Conservation (phyloP, 139 green algal genomes). For the Micromonas pusilla region DNA sequence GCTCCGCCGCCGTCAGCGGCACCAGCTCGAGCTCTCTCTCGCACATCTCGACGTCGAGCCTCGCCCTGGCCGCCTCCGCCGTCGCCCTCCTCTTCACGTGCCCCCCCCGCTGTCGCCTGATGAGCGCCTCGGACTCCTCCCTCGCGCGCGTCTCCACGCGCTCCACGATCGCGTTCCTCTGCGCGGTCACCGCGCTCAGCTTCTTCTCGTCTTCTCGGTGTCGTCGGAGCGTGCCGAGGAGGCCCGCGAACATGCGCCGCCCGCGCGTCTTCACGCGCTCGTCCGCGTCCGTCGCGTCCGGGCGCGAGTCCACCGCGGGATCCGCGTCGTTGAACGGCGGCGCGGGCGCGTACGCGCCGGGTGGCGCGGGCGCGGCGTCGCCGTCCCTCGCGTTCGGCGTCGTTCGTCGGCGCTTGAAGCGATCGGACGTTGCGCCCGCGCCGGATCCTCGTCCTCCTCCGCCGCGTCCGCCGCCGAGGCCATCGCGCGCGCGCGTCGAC, state of each 20-base stretch:
- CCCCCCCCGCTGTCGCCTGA: background rate
- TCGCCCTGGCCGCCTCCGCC: background rate
- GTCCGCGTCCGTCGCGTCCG: background rate
- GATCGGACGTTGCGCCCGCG: too few relatives aligned
- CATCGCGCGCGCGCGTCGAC: too few relatives aligned
- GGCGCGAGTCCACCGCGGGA: background rate
- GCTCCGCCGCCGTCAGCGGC: background rate
- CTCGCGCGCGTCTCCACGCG: background rate
- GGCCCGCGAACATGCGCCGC: conserved; percentile 3
- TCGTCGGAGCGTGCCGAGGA: conserved; percentile 2
- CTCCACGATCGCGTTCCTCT: background rate
- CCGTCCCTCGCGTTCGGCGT: background rate
- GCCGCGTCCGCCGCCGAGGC: too few relatives aligned
- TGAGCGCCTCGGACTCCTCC: conserved; percentile 1
- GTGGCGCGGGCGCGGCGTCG: too few relatives aligned
- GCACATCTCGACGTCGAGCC: background rate
- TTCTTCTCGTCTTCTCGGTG: background rate
- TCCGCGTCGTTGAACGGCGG: too few relatives aligned
- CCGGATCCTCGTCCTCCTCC: too few relatives aligned
- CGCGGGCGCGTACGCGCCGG: background rate
- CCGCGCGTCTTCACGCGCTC: background rate
- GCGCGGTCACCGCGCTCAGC: background rate
- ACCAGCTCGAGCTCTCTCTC: conserved; percentile 2
- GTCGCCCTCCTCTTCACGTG: background rate
- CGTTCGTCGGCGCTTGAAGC: background rate